phyloP scores from a whole-genome alignment of 148 eudicot genomes.

The Heliosperma pusillum region DNA sequence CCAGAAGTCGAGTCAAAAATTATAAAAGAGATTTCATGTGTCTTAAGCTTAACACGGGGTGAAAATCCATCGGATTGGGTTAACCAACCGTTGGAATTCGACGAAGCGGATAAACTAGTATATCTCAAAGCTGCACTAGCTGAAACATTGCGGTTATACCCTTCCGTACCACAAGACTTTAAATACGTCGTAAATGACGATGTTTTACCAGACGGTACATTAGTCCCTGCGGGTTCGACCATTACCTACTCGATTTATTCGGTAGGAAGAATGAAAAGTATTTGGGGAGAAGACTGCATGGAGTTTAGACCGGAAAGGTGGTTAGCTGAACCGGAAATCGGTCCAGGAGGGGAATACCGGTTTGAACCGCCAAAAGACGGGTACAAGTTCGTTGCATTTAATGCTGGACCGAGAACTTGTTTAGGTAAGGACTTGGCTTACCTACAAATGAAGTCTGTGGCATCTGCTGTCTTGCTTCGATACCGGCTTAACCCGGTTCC shows the following conservation, averaged over 20 bases:
- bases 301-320: conserved; percentile 90
- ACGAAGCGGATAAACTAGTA: conserved; percentile 70
- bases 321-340: conserved; percentile 29
- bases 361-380: conserved; percentile 71
- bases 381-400: conserved; percentile 78
- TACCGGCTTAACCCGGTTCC: conserved; percentile 60
- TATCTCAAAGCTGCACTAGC: conserved; percentile 78
- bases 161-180: conserved; percentile 80
- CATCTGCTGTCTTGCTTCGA: conserved; percentile 68
- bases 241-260: conserved; percentile 86
- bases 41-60: conserved; percentile 60
- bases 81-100: conserved; percentile 60
- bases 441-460: conserved; percentile 86
- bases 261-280: conserved; percentile 69
- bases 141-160: conserved; percentile 81
- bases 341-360: conserved; percentile 29
- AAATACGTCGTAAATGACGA: conserved; percentile 75
- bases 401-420: conserved; percentile 93
- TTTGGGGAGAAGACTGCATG: conserved; percentile 89
- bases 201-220: conserved; percentile 71
- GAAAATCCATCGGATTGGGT: conserved; percentile 42
- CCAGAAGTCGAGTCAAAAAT: conserved; percentile 54
- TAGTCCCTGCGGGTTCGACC: conserved; percentile 73
- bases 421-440: conserved; percentile 88
- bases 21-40: conserved; percentile 43